Evolutionary conservation across 164 flowering plant species (phyloP), one percentile per base, ranked within the genome.

Genomic region (Cinnamomum micranthum): DNA sequence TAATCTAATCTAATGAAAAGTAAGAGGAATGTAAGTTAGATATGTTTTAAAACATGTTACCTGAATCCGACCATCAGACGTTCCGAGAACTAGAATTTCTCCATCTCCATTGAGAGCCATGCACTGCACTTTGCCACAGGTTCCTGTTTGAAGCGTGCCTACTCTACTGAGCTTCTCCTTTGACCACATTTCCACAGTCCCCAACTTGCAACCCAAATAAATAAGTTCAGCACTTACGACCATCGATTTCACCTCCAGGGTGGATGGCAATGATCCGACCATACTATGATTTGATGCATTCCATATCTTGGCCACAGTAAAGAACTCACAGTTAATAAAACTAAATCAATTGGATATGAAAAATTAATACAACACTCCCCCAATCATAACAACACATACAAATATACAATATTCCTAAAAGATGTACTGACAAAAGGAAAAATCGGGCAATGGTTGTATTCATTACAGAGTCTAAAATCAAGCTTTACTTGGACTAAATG

Each of bases 51-150:
- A 55, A 41, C 12, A 51, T 20, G 55, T 70, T 80, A 90, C 97
- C 94, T 87, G 93, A 79, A 90, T 87, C 69, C 68, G 76, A 28
- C 97, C 97, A 76, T 86, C 89, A 5, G 91, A 87, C 50, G 94
- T 92, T 72, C 97, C 97, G 51, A 80, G 69, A 22, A 90, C 89
- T 71, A 92, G 77, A 74, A 84, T 52, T 71, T 90, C 90, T 80
- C 87, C 92, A 64, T 80, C 85, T 1, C 35, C 81, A 70, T 85
- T 80, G 28, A 90, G 71, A 73, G 87, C 85, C 93, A 90, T 87
- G 84, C 85, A 86, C 27, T 75, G 70, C 47, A 90, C 86, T 81
- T 78, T 92, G 15, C 85, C 76, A 23, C 69, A 86, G 20, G 84
- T 80, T 31, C 86, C 83, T 10, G 83, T 84, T 69, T 84, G 86